Base-by-base conservation (phyloP, 2,329 filamentous ascomycete species). In the Camillea tinctor region DNA sequence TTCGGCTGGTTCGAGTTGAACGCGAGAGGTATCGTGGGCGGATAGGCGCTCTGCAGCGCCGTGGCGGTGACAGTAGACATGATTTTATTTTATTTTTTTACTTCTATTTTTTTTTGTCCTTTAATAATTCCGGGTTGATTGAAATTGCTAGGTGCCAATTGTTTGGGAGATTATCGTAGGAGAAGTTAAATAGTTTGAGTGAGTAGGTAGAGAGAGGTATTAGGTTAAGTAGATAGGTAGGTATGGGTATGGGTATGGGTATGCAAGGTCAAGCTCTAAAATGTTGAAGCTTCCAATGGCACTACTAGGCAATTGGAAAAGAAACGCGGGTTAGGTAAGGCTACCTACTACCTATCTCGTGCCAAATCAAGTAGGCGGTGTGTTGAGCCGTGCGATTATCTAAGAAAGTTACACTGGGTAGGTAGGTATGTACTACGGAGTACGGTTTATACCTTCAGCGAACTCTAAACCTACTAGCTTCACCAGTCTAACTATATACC, bases 1-100 rank as follows among this genome's bases (percentile, higher is more conserved):
- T 88, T 81, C 36, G 94, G 92, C 77, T 99, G 95, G 74, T 94
- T 93, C 56, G 86, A 88, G 73, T 93, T 91, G 84, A 99, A 99
- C 67, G 88, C 79, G 64, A 91, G 88, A 23, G 93, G 93, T 56
- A 92, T 84, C 64, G 88, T 87, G 22, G 94, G 93, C 77, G 89
- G 88, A 65, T 89, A 85, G 58, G 87, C 89, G 76, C 91, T 93
- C 76, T 94, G 90, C 54, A 92, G 84, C 65, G 88, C 86, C 49
- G 85, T 84, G 48, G 84, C 79, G n/a, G 92, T 91, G 71, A 95
- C 90, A 20, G 92, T 95, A 59, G 93, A 93, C 93, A 97, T 97
- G 5, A 3, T 44, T 13, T 11, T 40, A 8, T 40, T 3, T 13
- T 40, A 8, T 40, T 40, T 40, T 5, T 13, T 40, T 13, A 40